Evolutionary conservation across 208 protist species (phyloP).

Genomic region (Trypanosoma melophagium): DNA sequence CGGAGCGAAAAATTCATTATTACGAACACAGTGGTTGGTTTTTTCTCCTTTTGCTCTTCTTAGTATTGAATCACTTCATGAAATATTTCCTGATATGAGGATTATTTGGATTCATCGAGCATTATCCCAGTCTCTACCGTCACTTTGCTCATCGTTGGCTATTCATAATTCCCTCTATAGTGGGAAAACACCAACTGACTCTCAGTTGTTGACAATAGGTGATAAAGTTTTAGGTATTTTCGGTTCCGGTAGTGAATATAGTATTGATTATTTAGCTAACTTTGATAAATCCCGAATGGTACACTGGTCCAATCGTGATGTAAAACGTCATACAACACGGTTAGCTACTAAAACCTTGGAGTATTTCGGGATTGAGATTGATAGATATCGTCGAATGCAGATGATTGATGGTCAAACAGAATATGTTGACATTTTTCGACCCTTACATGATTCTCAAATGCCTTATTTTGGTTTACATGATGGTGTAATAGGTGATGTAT

Average conservation of each 20-base stretch:
- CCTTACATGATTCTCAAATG: conserved; percentile 86
- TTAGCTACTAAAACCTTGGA: conserved; percentile 82
- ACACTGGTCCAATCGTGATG: conserved; percentile 90
- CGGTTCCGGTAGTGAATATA: conserved; percentile 81
- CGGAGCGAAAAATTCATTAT: conserved; percentile 64
- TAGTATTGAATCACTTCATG: conserved; percentile 58
- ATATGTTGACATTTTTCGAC: conserved; percentile 73
- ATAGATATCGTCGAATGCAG: conserved; percentile 84
- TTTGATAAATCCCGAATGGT: conserved; percentile 84
- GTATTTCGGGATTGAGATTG: conserved; percentile 85
- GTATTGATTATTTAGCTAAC: conserved; percentile 75
- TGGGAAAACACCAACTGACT: conserved; percentile 81
- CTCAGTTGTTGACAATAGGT: conserved; percentile 74
- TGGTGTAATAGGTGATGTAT: conserved; percentile 76
- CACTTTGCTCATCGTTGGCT: conserved; percentile 80
- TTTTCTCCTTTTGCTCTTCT: conserved; percentile 86
- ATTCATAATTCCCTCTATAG: conserved; percentile 90
- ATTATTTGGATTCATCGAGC: conserved; percentile 88
- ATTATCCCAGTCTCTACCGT: conserved; percentile 81
- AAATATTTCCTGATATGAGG: conserved; percentile 71
- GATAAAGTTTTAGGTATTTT: conserved; percentile 90
- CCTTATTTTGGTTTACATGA: conserved; percentile 88
- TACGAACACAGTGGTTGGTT: conserved; percentile 75
- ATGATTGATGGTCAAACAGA: conserved; percentile 88
- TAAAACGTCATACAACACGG: conserved; percentile 78